Evolutionary conservation across 106 monocot species (phyloP).

Genomic region (Gastrodia elata): DNA sequence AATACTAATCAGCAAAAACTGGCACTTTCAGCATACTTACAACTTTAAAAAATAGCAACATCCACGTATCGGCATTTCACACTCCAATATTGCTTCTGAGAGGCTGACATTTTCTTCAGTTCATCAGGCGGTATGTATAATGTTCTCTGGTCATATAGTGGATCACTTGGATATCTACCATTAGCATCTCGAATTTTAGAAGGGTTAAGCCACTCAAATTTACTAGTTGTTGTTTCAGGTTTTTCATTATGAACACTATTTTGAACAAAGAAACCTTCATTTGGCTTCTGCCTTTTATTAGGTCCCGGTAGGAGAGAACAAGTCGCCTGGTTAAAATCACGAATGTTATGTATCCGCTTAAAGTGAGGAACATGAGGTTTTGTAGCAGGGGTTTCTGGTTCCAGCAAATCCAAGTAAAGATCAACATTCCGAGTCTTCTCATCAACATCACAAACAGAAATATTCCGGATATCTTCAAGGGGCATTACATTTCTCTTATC

Average conservation of each 20-base stretch:
- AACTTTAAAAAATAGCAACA: constrained; percentile 93
- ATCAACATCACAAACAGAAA: constrained; percentile 3
- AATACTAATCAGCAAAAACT: background rate
- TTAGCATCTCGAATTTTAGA: constrained; percentile 64
- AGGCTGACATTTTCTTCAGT: constrained; percentile 77
- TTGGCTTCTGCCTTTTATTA: constrained; percentile 46
- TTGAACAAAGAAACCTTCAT: constrained; percentile 12
- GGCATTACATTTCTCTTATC: background rate
- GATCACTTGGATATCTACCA: constrained; percentile 56
- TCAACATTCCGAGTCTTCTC: constrained; percentile 9
- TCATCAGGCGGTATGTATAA: constrained; percentile 75
- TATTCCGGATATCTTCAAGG: background rate
- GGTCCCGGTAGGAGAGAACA: constrained; percentile 18
- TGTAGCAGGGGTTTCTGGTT: constrained; percentile 54
- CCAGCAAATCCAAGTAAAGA: constrained; percentile 13
- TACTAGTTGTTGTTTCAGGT: constrained; percentile 36
- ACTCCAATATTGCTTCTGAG: constrained; percentile 95
- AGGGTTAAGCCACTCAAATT: constrained; percentile 90
- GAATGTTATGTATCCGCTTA: constrained; percentile 51
- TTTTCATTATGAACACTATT: constrained; percentile 11
- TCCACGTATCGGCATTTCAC: constrained; percentile 88
- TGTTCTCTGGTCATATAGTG: constrained; percentile 78
- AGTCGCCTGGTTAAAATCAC: constrained; percentile 10
- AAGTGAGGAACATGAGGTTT: constrained; percentile 44
- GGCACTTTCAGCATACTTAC: constrained; percentile 29